Percentiles rank a stretch among this genome's conserved stretches.
These are phyloP conservation scores for Isoetes taiwanensis DNA, from an alignment of 75 land plant species.

Conservation along the genomic window DNA sequence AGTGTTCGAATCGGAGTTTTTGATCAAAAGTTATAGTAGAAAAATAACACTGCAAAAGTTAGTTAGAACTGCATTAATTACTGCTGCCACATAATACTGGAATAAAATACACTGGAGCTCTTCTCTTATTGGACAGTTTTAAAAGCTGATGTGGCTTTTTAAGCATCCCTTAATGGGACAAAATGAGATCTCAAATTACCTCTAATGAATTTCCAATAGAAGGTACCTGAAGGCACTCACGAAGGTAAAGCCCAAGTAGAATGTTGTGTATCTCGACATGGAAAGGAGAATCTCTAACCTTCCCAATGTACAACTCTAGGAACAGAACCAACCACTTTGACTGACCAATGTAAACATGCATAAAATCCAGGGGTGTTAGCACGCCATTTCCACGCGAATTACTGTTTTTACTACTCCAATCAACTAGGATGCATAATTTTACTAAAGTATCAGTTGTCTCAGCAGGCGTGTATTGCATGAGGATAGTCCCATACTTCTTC, in stretches of 20 bases:
- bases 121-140: no score
- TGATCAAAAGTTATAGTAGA: no score
- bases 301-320: conserved; percentile 59
- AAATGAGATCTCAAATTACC: no score
- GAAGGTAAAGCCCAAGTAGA: conserved; percentile 78
- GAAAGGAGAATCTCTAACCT: conserved; percentile 66
- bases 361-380: conserved; percentile 75
- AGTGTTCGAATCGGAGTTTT: no score
- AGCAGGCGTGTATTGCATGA: conserved; percentile 61
- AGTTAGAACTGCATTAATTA: no score
- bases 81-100: no score
- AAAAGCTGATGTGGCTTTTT: no score
- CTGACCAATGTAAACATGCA: conserved; percentile 75
- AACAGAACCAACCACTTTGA: conserved; percentile 72
- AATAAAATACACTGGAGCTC: no score
- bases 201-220: no score
- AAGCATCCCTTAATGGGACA: no score
- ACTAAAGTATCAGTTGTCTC: conserved; percentile 75
- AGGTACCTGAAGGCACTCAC: conserved; percentile 48
- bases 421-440: conserved; percentile 58
- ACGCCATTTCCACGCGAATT: conserved; percentile 25
- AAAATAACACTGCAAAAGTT: no score
- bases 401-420: conserved; percentile 8
- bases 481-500: conserved; percentile 90
- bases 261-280: conserved; percentile 87